These are phyloP conservation scores for Fonsecaea multimorphosa DNA, from an alignment of 2,329 filamentous ascomycete species.

Conservation along the genomic window DNA sequence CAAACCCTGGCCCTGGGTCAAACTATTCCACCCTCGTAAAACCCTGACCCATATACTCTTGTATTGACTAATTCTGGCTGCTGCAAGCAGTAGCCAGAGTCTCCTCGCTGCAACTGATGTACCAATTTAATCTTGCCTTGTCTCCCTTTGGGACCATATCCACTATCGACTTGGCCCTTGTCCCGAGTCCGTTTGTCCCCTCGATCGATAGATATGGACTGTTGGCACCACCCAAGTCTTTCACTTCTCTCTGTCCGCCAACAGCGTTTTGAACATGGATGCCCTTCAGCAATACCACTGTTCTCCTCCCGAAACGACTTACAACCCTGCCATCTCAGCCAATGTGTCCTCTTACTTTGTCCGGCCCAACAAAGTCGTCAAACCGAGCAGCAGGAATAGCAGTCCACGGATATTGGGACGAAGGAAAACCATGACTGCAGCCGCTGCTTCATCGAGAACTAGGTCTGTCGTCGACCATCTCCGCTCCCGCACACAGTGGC, in stretches of 20 bases:
- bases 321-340: conserved; percentile 21
- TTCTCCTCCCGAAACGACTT: conserved; percentile 15
- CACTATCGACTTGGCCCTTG: conserved; percentile 9
- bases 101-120: conserved; percentile 25
- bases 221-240: conserved; percentile 11
- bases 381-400: conserved; percentile 37
- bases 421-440: conserved; percentile 37
- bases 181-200: conserved; percentile 1
- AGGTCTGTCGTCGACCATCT: conserved; percentile 37
- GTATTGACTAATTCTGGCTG: conserved; percentile 26
- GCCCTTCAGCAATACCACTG: conserved; percentile 23
- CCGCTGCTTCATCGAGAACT: conserved; percentile 30
- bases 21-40: conserved; percentile 7
- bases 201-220: conserved; percentile 31
- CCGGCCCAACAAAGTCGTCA: conserved; percentile 36
- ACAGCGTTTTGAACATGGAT: conserved; percentile 20
- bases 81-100: conserved; percentile 5
- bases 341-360: conserved; percentile 35
- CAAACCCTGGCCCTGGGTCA: conserved; percentile 18
- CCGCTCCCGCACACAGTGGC: conserved; percentile 28
- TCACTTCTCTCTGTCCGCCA: conserved; percentile 5
- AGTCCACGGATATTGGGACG: conserved; percentile 33
- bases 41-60: conserved; percentile 25
- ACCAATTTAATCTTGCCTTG: conserved; percentile 33
- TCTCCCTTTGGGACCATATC: conserved; percentile 28